Evolutionary conservation across 148 eudicot genomes (phyloP), one percentile per base, ranked within the genome.

Genomic region (Arctostaphylos glauca): DNA sequence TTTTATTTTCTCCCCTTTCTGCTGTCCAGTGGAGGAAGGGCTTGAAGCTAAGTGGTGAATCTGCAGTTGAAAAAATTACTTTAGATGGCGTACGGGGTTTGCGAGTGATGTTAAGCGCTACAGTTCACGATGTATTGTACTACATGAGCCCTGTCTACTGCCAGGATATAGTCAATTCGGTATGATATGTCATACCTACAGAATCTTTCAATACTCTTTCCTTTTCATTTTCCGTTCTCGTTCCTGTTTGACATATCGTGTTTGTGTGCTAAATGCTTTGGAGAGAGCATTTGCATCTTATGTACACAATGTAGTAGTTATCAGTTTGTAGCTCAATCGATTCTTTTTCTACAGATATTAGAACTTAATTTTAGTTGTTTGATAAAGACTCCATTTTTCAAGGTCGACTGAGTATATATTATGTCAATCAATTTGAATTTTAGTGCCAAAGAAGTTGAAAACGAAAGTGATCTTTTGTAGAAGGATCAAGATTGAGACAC

Each of bases 61-160:
- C 93, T 85, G 94, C 99, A 46, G 96, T 96, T 83, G 99, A 94
- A 80, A 90, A 87, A 67, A 87, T 88, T 56, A 94, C 98, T 78
- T 89, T 96, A 81, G 94, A 91, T 89, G 99, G 98, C 66, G 94
- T 96, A 46, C 91, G 97, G 59, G 97, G 97, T 53, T 83, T 96
- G 86, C 94, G 99, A 60, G 92, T 93, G 25, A 91, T 88, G 76
- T 84, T 96, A 76, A 94, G 99, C 88, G 99, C 98, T 66, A 96
- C 99, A 31, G 98, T 90, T 88, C 99, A 96, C 87, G 99, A 96
- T 88, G 93, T 96, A 50, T 87, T 96, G 83, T 96, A 96, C 84
- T 96, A 96, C 92, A 96, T 96, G 99, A 96, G 99, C 89, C 99
- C 99, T 56, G 94, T 96, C 84, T 93, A 96, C 86, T 96, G 99